phyloP scores from a whole-genome alignment of 2,329 filamentous ascomycete genomes.

The Curvularia spicifera region DNA sequence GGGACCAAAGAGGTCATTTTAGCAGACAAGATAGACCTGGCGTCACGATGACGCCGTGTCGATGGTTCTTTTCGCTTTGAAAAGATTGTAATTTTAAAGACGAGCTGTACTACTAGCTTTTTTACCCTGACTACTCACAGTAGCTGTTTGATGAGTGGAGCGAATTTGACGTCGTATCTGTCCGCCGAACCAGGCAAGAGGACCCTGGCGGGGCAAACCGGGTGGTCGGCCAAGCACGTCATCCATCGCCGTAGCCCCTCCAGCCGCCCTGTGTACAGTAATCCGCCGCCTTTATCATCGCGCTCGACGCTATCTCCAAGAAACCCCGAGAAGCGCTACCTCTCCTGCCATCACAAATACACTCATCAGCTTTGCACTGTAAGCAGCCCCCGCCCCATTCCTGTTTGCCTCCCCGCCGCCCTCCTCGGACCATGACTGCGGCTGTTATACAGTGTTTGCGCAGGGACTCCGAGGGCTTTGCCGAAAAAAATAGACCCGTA shows the following conservation, averaged over 20 bases:
- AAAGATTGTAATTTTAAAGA: conserved; percentile 31
- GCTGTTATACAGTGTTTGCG: conserved; percentile 20
- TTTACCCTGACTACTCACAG: background rate
- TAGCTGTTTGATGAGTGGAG: no score
- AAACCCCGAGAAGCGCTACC: conserved; percentile 11
- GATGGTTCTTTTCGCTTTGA: conserved; percentile 11
- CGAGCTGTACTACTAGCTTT: conserved; percentile 24
- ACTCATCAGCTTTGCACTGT: conserved; percentile 27
- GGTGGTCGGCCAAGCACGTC: conserved; percentile 33
- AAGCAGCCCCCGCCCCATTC: conserved; percentile 28
- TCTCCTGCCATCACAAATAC: conserved; percentile 23
- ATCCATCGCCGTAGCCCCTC: conserved; percentile 27
- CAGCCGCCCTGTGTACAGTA: conserved; percentile 22
- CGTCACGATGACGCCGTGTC: conserved; percentile 4
- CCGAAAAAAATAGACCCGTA: conserved; percentile 41
- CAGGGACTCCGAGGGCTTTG: conserved; percentile 37
- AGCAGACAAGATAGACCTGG: conserved; percentile 15
- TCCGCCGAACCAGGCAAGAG: conserved; percentile 18
- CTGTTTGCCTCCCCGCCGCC: conserved; percentile 9
- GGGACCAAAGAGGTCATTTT: background rate
- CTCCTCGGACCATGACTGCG: conserved; percentile 10
- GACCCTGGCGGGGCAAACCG: conserved; percentile 24
- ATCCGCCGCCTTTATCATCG: conserved; percentile 34
- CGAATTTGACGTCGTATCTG: conserved; percentile 1
- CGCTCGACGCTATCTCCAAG: conserved; percentile 17